These are phyloP conservation scores for Aspergillus diversus DNA, from an alignment of 495 filamentous ascomycete species.

Conservation along the genomic window DNA sequence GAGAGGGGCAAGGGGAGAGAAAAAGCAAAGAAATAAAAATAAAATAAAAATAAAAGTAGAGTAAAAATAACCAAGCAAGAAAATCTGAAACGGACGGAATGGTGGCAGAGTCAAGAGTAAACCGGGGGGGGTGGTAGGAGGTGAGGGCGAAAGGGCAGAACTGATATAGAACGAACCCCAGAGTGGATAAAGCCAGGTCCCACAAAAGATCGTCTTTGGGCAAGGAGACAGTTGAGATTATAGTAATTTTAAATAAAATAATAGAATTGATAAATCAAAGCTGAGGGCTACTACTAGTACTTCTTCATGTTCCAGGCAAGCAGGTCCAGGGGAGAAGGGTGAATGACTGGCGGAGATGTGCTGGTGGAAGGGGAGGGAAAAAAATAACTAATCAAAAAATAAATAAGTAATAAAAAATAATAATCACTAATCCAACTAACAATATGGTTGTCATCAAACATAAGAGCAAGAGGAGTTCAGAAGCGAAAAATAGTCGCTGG, in stretches of 20 bases:
- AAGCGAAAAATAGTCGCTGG: neutral
- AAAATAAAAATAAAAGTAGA: conserved; percentile 1
- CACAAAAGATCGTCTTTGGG: conserved; percentile 13
- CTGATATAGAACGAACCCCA: conserved; percentile 16
- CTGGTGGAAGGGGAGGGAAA: too few relatives aligned
- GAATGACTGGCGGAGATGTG: too few relatives aligned
- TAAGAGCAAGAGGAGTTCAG: too few relatives aligned
- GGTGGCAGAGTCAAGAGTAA: conserved; percentile 12
- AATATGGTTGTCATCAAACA: neutral
- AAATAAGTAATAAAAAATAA: neutral
- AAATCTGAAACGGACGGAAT: conserved; percentile 15
- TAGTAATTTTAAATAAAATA: conserved; percentile 11
- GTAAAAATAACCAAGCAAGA: conserved; percentile 14
- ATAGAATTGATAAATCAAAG: neutral
- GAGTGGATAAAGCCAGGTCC: conserved; percentile 18
- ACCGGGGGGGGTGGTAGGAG: neutral
- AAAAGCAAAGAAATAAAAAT: conserved; percentile 7
- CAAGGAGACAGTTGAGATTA: neutral
- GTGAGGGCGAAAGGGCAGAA: neutral
- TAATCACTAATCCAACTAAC: neutral
- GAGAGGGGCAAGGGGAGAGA: conserved; percentile 2
- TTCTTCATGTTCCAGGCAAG: too few relatives aligned
- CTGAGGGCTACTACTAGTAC: too few relatives aligned
- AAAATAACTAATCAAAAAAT: neutral
- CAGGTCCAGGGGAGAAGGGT: too few relatives aligned